Conservation (phyloP, 345 rosid genomes). For the Ceriops zippeliana region DNA sequence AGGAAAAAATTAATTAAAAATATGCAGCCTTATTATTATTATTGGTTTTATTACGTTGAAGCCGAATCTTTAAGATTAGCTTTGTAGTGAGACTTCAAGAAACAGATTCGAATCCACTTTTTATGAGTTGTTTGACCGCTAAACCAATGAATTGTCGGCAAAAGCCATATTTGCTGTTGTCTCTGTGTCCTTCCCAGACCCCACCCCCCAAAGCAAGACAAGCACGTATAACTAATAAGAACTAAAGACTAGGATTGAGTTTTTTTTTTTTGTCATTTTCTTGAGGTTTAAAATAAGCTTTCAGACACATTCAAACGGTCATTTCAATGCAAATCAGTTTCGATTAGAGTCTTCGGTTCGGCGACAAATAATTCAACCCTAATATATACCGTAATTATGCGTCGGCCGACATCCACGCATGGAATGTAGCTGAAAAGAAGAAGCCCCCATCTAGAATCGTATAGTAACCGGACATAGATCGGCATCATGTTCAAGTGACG, state of each 20-base stretch:
- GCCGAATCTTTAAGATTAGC: too few species aligned
- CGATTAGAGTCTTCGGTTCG: constrained; percentile 5
- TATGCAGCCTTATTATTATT: too few species aligned
- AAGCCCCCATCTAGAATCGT: not conserved
- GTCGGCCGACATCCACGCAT: not conserved
- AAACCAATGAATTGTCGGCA: too few species aligned
- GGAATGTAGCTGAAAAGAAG: constrained; percentile 9
- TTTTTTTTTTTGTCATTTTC: constrained; percentile 10
- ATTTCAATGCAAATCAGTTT: constrained; percentile 17
- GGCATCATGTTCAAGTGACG: too few species aligned
- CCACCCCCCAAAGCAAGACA: constrained; percentile 17
- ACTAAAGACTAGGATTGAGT: not conserved
- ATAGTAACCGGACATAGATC: not conserved
- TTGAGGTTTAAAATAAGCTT: not conserved
- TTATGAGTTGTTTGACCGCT: too few species aligned
- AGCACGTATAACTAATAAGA: not conserved
- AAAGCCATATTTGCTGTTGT: too few species aligned
- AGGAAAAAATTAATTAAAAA: too few species aligned
- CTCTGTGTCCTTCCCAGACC: too few species aligned
- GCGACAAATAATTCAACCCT: constrained; percentile 1
- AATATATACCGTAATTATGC: not conserved
- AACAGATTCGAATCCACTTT: constrained; percentile 15
- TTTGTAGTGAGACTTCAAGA: not conserved
- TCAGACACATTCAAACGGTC: constrained; percentile 35
- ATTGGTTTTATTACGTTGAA: too few species aligned